Conservation (phyloP, 2,329 filamentous ascomycete species). For the Aschersonia sp. region DNA sequence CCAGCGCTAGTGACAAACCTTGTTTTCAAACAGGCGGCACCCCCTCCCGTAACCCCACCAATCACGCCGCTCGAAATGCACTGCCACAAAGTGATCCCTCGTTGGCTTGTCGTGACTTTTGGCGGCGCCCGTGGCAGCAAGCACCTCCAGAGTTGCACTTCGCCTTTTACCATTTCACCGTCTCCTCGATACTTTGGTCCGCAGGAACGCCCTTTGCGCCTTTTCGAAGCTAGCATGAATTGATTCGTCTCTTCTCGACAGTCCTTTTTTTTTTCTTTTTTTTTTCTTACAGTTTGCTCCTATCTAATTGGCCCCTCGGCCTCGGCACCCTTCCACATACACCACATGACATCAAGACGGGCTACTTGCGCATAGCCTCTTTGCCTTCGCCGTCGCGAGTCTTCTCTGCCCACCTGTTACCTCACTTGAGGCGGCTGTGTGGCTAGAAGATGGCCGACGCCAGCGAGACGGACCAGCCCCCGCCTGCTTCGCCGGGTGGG, state of each 20-base stretch:
- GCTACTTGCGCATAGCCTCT: slow-evolving; percentile 4
- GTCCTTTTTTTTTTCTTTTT: neutral
- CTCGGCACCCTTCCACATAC: neutral
- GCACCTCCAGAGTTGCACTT: too few relatives aligned
- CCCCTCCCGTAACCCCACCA: too few relatives aligned
- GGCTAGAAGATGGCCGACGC: slow-evolving; percentile 9
- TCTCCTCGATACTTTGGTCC: too few relatives aligned
- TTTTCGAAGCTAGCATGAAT: neutral
- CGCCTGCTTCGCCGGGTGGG: slow-evolving; percentile 4
- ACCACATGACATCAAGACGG: slow-evolving; percentile 1
- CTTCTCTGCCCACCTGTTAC: slow-evolving; percentile 2
- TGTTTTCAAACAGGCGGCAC: too few relatives aligned
- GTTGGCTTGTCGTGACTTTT: too few relatives aligned
- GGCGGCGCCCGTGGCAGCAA: too few relatives aligned
- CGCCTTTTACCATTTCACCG: too few relatives aligned
- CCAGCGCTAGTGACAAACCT: too few relatives aligned
- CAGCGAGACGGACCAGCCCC: slow-evolving; percentile 7
- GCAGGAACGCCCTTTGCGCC: neutral
- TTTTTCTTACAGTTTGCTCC: neutral
- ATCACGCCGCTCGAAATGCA: too few relatives aligned
- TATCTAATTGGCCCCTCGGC: neutral
- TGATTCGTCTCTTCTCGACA: neutral
- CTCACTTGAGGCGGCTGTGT: slow-evolving; percentile 8
- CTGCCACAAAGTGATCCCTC: too few relatives aligned
- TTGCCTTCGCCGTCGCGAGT: neutral